Evolutionary conservation across 2,329 filamentous ascomycete genomes (phyloP).

Genomic region (Fusarium goolgardi): DNA sequence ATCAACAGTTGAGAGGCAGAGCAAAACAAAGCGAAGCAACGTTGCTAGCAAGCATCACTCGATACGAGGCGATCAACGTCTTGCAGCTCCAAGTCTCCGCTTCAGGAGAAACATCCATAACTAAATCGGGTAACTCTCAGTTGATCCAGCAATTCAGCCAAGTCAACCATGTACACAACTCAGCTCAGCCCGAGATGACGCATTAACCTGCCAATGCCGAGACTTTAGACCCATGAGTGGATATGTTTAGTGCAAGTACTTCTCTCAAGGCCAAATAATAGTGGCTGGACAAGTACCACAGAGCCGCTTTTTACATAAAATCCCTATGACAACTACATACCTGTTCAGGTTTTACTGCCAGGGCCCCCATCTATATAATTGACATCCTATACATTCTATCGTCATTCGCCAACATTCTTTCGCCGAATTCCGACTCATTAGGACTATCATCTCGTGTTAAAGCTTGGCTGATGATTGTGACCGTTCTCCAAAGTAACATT

Average conservation of each 20-base stretch:
- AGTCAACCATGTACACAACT: not conserved
- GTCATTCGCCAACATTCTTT: conserved; percentile 7
- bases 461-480: conserved; percentile 21
- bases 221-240: not conserved
- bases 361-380: conserved; percentile 2
- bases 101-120: not conserved
- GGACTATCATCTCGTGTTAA: conserved; percentile 25
- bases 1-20: not conserved
- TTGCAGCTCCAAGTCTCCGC: conserved; percentile 5
- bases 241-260: not conserved
- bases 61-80: conserved; percentile 19
- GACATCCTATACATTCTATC: not conserved
- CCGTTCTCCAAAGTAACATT: not conserved
- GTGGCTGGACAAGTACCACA: not conserved
- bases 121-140: conserved; percentile 9
- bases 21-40: conserved; percentile 6
- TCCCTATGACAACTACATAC: not conserved
- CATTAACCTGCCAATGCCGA: conserved; percentile 1
- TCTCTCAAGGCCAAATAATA: not conserved
- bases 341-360: not conserved
- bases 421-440: conserved; percentile 18
- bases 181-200: conserved; percentile 22
- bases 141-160: conserved; percentile 4
- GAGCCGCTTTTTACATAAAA: conserved; percentile 10
- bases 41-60: conserved; percentile 8